Evolutionary conservation across 2,329 filamentous ascomycete genomes (phyloP), one percentile per base, ranked within the genome.

Genomic region (Fragosphaeria purpurea): DNA sequence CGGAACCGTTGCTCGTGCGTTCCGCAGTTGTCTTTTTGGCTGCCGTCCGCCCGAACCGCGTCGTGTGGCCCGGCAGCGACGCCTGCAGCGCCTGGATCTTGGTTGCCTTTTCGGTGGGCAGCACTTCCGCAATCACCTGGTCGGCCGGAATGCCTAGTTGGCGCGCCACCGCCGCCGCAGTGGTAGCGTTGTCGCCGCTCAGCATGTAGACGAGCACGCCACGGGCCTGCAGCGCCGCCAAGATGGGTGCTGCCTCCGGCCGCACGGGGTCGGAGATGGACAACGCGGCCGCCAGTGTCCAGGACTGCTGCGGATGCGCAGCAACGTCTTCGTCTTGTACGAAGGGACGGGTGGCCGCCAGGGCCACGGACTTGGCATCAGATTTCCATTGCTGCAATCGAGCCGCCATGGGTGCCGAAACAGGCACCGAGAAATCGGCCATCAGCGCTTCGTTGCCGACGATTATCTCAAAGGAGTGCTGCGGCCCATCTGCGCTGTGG

Each of bases 131-230:
- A 55, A 95, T 86, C 56, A 96, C 83, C 62, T 94, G 86, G 50
- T 73, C 69, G 1, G 72, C 60, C 0, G 80, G 76, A 56, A 96
- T 95, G 30, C 87, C 87, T 13, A 95, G 74, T 60, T 80, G 79
- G 2, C 74, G 69, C 1, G 86, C 90, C 3, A 96, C 87, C 0
- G 88, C 88, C 22, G 76, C 73, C 2, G 90, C 90, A 0, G 90
- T 96, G n/a, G 73, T 82, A n/a, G 73, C 70, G 61, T 95, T 95
- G 70, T 96, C 90, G 34, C 90, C 90, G 0, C 88, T 94, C 39
- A 95, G 82, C 88, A 96, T 94, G 81, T 85, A 95, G 4, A 95
- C 85, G 35, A 82, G 78, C 44, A 86, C 82, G 22, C 84, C 81
- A 12, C 77, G 77, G 5, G 74, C 66, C 42, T 79, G 76, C 0